Conservation (phyloP, 306 rosid species). For the Crataegus laevigata region DNA sequence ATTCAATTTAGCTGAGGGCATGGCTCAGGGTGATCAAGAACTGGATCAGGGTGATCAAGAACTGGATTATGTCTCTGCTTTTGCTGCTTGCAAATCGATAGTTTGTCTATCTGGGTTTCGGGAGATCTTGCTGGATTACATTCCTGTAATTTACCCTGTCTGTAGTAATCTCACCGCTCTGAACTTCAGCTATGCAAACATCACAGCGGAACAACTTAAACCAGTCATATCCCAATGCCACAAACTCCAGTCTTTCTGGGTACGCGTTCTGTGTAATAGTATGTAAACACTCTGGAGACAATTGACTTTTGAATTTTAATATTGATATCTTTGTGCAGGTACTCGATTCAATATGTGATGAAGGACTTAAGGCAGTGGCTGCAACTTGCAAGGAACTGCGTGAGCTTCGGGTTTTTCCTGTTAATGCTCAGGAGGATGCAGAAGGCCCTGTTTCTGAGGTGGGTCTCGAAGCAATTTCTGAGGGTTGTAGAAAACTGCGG, state of each 20-base stretch:
- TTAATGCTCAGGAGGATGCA: slow-evolving; percentile 36
- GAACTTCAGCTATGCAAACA: slow-evolving; percentile 68
- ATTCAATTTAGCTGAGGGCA: slow-evolving; percentile 30
- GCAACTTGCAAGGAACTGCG: slow-evolving; percentile 67
- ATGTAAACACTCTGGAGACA: neutral
- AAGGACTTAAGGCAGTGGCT: slow-evolving; percentile 84
- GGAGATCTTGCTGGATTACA: slow-evolving; percentile 47
- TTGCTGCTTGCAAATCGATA: slow-evolving; percentile 66
- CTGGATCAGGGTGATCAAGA: slow-evolving; percentile 44
- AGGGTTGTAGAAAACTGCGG: slow-evolving; percentile 72
- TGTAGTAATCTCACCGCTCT: slow-evolving; percentile 62
- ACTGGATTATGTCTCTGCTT: slow-evolving; percentile 55
- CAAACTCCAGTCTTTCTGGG: slow-evolving; percentile 69
- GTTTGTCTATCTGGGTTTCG: slow-evolving; percentile 84
- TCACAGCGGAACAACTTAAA: slow-evolving; percentile 50
- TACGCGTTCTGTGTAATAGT: slow-evolving; percentile 21
- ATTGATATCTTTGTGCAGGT: slow-evolving; percentile 37
- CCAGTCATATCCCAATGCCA: slow-evolving; percentile 55
- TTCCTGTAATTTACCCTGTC: slow-evolving; percentile 53
- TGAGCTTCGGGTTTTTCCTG: slow-evolving; percentile 77
- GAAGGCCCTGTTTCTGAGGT: slow-evolving; percentile 83
- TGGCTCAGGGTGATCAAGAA: slow-evolving; percentile 41
- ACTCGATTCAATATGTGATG: slow-evolving; percentile 71
- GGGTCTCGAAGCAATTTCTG: slow-evolving; percentile 74
- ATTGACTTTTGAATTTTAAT: slow-evolving; percentile 16